Percentiles rank a stretch among this genome's conserved stretches.
Conservation (phyloP, 768 basidiomycete species). For the Obba rivulosa region DNA sequence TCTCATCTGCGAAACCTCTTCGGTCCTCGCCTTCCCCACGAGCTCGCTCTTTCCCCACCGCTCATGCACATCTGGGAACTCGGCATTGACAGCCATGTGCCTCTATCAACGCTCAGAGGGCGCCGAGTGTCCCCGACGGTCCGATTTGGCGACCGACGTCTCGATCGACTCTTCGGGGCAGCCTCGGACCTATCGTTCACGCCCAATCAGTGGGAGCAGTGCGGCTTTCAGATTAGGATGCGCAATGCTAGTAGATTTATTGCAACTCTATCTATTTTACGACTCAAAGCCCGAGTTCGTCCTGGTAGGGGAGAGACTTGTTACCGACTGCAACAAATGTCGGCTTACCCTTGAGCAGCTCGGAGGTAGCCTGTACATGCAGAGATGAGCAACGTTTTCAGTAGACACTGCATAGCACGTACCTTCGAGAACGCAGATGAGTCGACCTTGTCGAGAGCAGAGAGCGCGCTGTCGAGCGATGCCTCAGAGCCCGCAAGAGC, state of each 20-base stretch:
- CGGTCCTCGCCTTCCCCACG: too few species aligned
- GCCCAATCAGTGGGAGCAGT: too few species aligned
- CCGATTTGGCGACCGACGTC: too few species aligned
- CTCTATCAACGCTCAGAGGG: too few species aligned
- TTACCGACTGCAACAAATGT: slow-evolving; percentile 88
- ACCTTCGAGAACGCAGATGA: slow-evolving; percentile 70
- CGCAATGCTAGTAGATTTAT: slow-evolving; percentile 2
- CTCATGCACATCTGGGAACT: too few species aligned
- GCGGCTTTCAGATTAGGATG: too few species aligned
- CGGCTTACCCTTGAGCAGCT: slow-evolving; percentile 70
- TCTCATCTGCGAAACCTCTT: too few species aligned
- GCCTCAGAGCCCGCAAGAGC: slow-evolving; percentile 54
- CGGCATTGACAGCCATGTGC: too few species aligned
- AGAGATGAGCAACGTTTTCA: background rate
- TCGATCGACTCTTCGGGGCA: too few species aligned
- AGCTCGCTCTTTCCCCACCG: too few species aligned
- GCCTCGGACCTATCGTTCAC: too few species aligned
- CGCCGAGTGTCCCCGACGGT: too few species aligned
- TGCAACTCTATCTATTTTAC: slow-evolving; percentile 5
- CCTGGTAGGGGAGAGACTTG: slow-evolving; percentile 70
- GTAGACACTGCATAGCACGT: slow-evolving; percentile 8
- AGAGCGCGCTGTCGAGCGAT: slow-evolving; percentile 57
- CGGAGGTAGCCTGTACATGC: slow-evolving; percentile 48
- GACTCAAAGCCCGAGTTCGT: slow-evolving; percentile 72
- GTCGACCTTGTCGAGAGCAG: slow-evolving; percentile 66